Conservation (phyloP, 768 basidiomycete species). For the Pholiota conissans region DNA sequence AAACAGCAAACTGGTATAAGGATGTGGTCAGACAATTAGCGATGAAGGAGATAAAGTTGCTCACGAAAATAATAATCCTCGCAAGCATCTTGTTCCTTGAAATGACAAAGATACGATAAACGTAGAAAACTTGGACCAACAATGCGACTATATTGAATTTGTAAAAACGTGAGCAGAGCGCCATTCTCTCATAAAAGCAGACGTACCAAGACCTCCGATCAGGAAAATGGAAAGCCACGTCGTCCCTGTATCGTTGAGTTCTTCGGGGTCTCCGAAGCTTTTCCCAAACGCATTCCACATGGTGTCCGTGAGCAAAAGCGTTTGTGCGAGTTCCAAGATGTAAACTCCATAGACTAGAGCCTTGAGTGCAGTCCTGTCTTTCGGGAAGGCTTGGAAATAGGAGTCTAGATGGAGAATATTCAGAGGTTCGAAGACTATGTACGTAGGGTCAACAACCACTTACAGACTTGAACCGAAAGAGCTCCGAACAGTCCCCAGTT, state of each 20-base stretch:
- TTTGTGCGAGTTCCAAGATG: not conserved
- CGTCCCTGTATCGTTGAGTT: not conserved
- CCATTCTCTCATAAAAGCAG: too few relatives aligned
- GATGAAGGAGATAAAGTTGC: not conserved
- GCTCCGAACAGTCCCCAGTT: not conserved
- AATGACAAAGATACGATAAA: not conserved
- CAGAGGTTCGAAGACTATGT: not conserved
- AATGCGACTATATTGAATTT: not conserved
- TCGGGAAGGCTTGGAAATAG: not conserved
- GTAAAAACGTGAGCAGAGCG: not conserved
- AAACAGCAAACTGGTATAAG: not conserved
- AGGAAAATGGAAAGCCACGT: not conserved
- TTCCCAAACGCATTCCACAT: not conserved
- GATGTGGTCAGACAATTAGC: too few relatives aligned
- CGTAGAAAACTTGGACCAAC: not conserved
- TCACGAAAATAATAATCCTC: not conserved
- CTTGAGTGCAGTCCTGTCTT: not conserved
- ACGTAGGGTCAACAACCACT: not conserved
- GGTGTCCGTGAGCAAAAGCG: not conserved
- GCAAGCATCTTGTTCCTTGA: not conserved
- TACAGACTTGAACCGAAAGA: not conserved
- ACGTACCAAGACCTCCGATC: not conserved
- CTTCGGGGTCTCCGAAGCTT: not conserved
- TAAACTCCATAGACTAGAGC: not conserved
- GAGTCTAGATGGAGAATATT: not conserved